Evolutionary conservation across 169 alveolate genomes (phyloP), one percentile per base, ranked within the genome.

Genomic region (Neospora caninum): DNA sequence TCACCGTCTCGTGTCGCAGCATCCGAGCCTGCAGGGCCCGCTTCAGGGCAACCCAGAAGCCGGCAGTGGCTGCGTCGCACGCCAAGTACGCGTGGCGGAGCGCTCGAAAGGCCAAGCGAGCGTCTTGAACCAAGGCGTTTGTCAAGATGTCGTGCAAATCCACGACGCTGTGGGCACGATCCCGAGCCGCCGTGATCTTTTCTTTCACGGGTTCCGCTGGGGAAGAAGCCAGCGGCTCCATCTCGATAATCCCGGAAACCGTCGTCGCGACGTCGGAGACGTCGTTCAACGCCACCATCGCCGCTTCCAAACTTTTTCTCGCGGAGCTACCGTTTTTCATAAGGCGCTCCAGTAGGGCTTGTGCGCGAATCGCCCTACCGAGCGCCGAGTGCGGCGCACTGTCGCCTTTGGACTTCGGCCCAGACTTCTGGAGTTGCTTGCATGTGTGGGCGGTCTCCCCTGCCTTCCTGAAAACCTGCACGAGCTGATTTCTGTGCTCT

Each of bases 181-280:
- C 45, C 9, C 86, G 86, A 0, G 27, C 45, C 45, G 9, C 86
- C 0, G 86, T 16, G 27, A 78, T 29, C 4, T 4, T 78, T 29
- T 4, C 45, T 43, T 38, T 4, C 49, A 78, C 86, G 45, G 20
- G 39, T 10, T n/a, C n/a, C 7, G 1, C 86, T 4, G 1, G n/a
- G 29, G 39, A 78, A 25, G 86, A 78, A 13, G 45, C 86, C n/a
- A 78, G 45, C 2, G 86, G 86, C 86, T 78, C 86, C 45, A 78
- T 0, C 39, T 78, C 86, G 31, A 64, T 6, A 22, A 64, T 6
- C n/a, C 73, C 73, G 25, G 20, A 29, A 6, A 27, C n/a, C n/a
- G 73, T 64, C 64, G 7, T 16, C 34, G 73, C 73, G 73, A 16
- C 25, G 73, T 1, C n/a, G 34, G 25, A 16, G 73, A 64, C 31